phyloP scores from a whole-genome alignment of 495 filamentous ascomycete genomes.

The Thozetella sp. region DNA sequence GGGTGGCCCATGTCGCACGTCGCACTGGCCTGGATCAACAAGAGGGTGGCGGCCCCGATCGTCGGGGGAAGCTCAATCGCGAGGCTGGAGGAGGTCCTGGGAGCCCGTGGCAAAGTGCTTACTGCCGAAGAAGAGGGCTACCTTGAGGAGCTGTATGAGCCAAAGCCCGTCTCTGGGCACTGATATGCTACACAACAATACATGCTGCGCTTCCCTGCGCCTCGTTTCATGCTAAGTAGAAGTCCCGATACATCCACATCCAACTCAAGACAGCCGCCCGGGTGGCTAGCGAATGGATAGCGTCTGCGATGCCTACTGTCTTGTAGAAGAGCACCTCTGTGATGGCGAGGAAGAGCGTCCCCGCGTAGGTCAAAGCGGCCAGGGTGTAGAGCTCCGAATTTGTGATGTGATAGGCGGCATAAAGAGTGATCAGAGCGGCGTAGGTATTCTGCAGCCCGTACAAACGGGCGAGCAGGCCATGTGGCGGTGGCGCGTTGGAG shows the following conservation, averaged over 20 bases:
- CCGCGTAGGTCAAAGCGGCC: constrained; percentile 24
- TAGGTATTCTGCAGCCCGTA: constrained; percentile 36
- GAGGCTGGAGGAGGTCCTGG: constrained; percentile 65
- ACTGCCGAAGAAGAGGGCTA: constrained; percentile 64
- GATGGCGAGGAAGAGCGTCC: constrained; percentile 24
- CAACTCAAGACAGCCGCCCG: constrained; percentile 18
- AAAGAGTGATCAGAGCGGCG: constrained; percentile 26
- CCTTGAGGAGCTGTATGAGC: constrained; percentile 68
- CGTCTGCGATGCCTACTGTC: constrained; percentile 22
- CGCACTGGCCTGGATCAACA: constrained; percentile 70
- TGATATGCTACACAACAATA: no score
- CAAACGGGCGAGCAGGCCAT: constrained; percentile 25
- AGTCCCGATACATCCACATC: constrained; percentile 29
- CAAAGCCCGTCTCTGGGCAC: constrained; percentile 46
- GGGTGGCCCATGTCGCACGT: constrained; percentile 65
- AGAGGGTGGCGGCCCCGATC: constrained; percentile 60
- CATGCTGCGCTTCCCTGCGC: no score
- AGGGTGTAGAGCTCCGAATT: constrained; percentile 30
- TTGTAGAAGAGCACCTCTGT: constrained; percentile 23
- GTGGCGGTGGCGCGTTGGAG: constrained; percentile 19
- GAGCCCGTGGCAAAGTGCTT: constrained; percentile 50
- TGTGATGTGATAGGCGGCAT: constrained; percentile 31
- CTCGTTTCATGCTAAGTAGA: constrained; percentile 23
- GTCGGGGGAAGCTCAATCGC: constrained; percentile 61
- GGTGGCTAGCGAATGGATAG: constrained; percentile 15